phyloP scores from a whole-genome alignment of 2,329 filamentous ascomycete species.

The Berkeleyomyces basicola region DNA sequence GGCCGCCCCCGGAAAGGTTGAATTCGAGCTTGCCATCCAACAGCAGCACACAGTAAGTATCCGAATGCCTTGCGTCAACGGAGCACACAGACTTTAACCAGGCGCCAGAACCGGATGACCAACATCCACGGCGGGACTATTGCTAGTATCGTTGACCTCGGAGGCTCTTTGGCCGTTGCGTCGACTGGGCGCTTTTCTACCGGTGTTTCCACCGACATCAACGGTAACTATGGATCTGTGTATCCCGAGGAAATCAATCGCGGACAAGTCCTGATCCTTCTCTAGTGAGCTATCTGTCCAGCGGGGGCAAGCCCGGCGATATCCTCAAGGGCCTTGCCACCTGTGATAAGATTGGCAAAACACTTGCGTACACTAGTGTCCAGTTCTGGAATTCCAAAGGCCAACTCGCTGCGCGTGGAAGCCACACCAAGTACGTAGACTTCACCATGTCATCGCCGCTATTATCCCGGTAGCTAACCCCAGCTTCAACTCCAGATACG shows the following conservation, averaged over 20 bases:
- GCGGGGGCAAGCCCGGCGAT: slow-evolving; percentile 41
- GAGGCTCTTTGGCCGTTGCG: slow-evolving; percentile 47
- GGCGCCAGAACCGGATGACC: slow-evolving; percentile 50
- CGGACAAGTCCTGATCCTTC: not conserved
- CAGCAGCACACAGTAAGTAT: slow-evolving; percentile 55
- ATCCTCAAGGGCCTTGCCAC: slow-evolving; percentile 37
- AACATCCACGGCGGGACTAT: slow-evolving; percentile 68
- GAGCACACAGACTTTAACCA: not conserved
- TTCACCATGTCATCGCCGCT: not conserved
- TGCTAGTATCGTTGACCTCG: slow-evolving; percentile 55
- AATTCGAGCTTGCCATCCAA: slow-evolving; percentile 60
- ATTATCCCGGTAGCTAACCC: not conserved
- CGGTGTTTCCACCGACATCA: slow-evolving; percentile 48
- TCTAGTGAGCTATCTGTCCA: slow-evolving; percentile 45
- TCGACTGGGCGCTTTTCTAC: slow-evolving; percentile 46
- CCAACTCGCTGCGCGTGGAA: slow-evolving; percentile 43
- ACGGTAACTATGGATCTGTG: slow-evolving; percentile 26
- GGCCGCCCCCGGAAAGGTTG: slow-evolving; percentile 48
- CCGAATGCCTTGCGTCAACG: not conserved
- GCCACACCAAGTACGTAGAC: slow-evolving; percentile 43
- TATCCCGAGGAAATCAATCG: not conserved
- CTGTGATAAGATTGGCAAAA: slow-evolving; percentile 51
- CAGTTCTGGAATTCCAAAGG: slow-evolving; percentile 42
- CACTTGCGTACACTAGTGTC: slow-evolving; percentile 43
- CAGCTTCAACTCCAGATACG: slow-evolving; percentile 3